A percentile compares a stretch with the other conserved stretches of the same genome.
phyloP scores from a whole-genome alignment of 2,329 filamentous ascomycete species.

The Pyrenochaeta sp. region DNA sequence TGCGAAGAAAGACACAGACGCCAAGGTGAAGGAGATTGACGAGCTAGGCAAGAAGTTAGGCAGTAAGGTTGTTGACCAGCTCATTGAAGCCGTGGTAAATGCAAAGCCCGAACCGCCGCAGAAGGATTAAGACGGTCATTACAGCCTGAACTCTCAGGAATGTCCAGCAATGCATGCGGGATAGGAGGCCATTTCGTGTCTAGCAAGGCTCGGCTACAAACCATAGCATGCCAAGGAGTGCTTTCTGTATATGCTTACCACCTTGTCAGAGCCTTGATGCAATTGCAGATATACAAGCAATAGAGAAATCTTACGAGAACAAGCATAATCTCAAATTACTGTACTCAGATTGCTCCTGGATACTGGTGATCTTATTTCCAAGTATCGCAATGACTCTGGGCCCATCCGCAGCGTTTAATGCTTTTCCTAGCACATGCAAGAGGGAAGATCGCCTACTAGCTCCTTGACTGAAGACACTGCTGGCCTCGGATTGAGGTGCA shows the following conservation, averaged over 20 bases:
- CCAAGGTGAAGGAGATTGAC: constrained; percentile 83
- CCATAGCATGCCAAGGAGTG: not conserved
- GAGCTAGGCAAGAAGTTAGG: constrained; percentile 81
- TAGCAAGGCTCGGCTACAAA: not conserved
- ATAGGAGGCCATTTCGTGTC: not conserved
- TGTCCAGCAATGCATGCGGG: not conserved
- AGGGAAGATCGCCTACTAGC: not conserved
- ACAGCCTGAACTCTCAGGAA: not conserved
- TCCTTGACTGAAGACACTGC: not conserved
- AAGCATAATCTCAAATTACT: not conserved
- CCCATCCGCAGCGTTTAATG: not conserved
- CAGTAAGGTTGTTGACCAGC: constrained; percentile 79
- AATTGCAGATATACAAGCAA: constrained; percentile 17
- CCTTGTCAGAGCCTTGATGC: constrained; percentile 5
- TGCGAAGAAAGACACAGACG: constrained; percentile 81
- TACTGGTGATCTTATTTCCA: not conserved
- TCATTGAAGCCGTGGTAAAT: constrained; percentile 85
- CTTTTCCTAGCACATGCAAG: not conserved
- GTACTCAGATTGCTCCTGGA: not conserved
- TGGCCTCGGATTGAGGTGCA: not conserved
- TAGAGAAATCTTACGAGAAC: constrained; percentile 11
- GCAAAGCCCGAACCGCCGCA: constrained; percentile 76
- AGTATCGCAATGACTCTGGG: not conserved
- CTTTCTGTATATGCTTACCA: constrained; percentile 17
- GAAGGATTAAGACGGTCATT: constrained; percentile 13